A percentile compares a stretch with the other conserved stretches of the same genome.
Evolutionary conservation across 768 basidiomycete genomes (phyloP).

Genomic region (Collybia sp.): DNA sequence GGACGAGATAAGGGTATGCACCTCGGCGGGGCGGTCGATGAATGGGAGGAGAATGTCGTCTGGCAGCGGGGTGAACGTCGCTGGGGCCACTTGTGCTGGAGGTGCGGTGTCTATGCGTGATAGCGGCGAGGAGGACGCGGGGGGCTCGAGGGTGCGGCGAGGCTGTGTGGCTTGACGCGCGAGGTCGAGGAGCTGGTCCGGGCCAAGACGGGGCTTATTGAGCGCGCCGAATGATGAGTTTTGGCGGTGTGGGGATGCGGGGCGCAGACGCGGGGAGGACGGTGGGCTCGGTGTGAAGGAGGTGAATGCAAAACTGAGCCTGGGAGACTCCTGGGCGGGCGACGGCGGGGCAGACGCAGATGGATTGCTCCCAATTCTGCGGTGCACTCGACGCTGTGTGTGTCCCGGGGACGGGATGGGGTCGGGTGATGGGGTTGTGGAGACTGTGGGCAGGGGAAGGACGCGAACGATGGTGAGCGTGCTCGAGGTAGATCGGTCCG

Average conservation of each 20-base stretch:
- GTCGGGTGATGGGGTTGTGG: slow-evolving; percentile 5
- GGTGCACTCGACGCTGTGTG: slow-evolving; percentile 19
- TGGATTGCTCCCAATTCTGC: slow-evolving; percentile 12
- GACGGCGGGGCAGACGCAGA: slow-evolving; percentile 15
- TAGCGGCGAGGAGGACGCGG: slow-evolving; percentile 16
- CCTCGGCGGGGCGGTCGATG: slow-evolving; percentile 77
- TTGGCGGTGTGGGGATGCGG: slow-evolving; percentile 39
- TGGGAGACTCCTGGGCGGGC: slow-evolving; percentile 18
- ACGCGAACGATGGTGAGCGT: slow-evolving; percentile 76
- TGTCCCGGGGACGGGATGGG: slow-evolving; percentile 18
- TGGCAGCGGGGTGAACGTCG: slow-evolving; percentile 71
- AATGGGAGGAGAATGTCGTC: slow-evolving; percentile 82
- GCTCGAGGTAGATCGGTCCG: slow-evolving; percentile 48
- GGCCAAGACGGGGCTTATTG: slow-evolving; percentile 50
- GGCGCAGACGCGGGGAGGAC: slow-evolving; percentile 43
- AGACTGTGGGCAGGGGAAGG: slow-evolving; percentile 21
- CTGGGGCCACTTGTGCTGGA: slow-evolving; percentile 27
- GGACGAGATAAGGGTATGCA: slow-evolving; percentile 57
- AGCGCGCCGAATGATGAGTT: slow-evolving; percentile 25
- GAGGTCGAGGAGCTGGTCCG: slow-evolving; percentile 73
- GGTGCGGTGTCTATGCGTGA: slow-evolving; percentile 7
- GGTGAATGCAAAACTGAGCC: slow-evolving; percentile 54
- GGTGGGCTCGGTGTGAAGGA: slow-evolving; percentile 44
- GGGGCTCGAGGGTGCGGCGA: slow-evolving; percentile 14
- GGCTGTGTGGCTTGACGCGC: slow-evolving; percentile 57